Evolutionary conservation across 208 protist species (phyloP), one percentile per base, ranked within the genome.

Genomic region (Trypanosoma avium): DNA sequence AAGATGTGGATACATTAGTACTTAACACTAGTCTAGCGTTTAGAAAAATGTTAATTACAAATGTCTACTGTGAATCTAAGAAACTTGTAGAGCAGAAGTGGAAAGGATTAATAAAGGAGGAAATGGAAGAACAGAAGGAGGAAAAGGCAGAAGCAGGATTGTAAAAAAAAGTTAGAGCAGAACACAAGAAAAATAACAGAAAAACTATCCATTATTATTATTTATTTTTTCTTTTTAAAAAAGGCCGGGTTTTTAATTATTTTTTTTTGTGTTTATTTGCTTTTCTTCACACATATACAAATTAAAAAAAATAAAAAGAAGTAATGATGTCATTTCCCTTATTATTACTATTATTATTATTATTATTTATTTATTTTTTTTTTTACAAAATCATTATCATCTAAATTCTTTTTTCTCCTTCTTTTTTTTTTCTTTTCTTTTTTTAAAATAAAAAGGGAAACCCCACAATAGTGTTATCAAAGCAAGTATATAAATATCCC

Each of bases 1-100:
- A 93, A 75, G 84, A 93, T 21, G 72, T 75, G 42, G 86, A 92
- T 30, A 54, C 57, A 13, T 57, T 90, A n/a, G 84, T 93, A 38
- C 74, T 95, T 22, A 93, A 91, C 73, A 93, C 84, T 21, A 71
- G 80, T 19, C 62, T 93, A 8, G 57, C 73, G n/a, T 93, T 96
- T 47, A 81, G 88, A 53, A 85, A 88, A 71, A 75, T 77, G 53
- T 77, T 96, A 0, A 88, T 94, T 17, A 67, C 70, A 4, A 91
- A 88, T 50, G 85, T 84, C 24, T 94, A 93, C 82, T 80, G 70
- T 36, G 81, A 85, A 27, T 75, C 87, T 12, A 70, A 80, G 32
- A 76, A 85, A 33, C 58, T 94, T 30, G 78, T 96, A 50, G 57
- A 63, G 47, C 62, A 70, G n/a, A 75, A 81, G 47, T 96, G 90